phyloP scores from a whole-genome alignment of 208 protist genomes.

The Crithidia thermophila region DNA sequence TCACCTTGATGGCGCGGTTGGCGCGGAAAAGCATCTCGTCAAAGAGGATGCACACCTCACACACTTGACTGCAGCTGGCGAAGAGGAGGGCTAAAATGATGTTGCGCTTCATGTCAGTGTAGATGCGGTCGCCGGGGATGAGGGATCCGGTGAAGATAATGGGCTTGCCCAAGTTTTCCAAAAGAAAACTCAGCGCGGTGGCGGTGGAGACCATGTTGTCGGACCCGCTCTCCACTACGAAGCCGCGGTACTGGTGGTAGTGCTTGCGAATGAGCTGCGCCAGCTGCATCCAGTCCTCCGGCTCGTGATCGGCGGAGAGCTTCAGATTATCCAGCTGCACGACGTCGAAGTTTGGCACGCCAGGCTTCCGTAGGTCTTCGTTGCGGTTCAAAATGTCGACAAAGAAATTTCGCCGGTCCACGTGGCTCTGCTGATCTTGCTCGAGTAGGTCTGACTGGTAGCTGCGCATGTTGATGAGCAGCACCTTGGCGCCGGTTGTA shows the following conservation, averaged over 20 bases:
- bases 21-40: constrained; percentile 94
- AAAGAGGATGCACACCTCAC: constrained; percentile 96
- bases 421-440: constrained; percentile 3
- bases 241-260: constrained; percentile 95
- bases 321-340: constrained; percentile 55
- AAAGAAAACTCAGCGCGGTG: constrained; percentile 96
- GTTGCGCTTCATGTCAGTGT: constrained; percentile 91
- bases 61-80: constrained; percentile 83
- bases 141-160: constrained; percentile 97
- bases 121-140: constrained; percentile 85
- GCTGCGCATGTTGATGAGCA: constrained; percentile 74
- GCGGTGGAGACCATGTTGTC: constrained; percentile 97
- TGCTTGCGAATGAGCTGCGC: constrained; percentile 68
- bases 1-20: constrained; percentile 90
- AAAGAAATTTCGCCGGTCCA: constrained; percentile 42
- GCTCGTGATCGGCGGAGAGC: constrained; percentile 66
- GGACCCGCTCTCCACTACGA: constrained; percentile 97
- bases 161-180: constrained; percentile 97
- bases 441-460: constrained; percentile 47
- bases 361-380: constrained; percentile 63
- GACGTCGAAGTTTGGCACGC: constrained; percentile 63
- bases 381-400: constrained; percentile 48
- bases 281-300: constrained; percentile 75
- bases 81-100: constrained; percentile 85
- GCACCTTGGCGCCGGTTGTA: constrained; percentile 35